Percentiles rank a stretch among this genome's conserved stretches.
phyloP scores from a whole-genome alignment of 2,329 filamentous ascomycete genomes.

The Neonectria hederae region DNA sequence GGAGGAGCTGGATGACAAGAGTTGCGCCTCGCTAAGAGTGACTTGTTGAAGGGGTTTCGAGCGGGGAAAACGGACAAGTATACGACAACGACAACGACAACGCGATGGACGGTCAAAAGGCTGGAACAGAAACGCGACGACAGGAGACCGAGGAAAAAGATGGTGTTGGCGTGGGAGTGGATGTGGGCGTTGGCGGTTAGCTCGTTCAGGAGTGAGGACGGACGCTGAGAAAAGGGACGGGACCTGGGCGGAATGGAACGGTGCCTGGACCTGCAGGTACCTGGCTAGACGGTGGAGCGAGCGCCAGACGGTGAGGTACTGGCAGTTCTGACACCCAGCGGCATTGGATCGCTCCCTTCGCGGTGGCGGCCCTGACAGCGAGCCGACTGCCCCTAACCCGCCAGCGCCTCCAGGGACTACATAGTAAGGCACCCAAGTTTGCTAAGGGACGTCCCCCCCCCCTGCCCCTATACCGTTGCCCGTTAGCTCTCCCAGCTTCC shows the following conservation, averaged over 20 bases:
- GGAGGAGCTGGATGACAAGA: conserved; percentile 21
- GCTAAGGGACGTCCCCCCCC: conserved; percentile 12
- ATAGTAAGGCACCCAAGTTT: background rate
- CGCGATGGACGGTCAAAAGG: conserved; percentile 1
- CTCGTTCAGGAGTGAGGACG: conserved; percentile 10
- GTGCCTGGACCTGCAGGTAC: background rate
- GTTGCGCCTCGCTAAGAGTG: conserved; percentile 10
- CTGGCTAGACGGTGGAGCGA: background rate
- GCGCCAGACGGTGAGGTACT: background rate
- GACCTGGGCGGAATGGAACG: background rate
- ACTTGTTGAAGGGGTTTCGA: conserved; percentile 1
- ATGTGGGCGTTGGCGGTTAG: conserved; percentile 10
- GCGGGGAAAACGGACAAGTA: conserved; percentile 12
- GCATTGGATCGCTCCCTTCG: background rate
- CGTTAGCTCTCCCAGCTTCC: conserved; percentile 16
- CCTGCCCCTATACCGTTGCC: background rate
- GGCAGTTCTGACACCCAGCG: background rate
- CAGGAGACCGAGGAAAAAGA: conserved; percentile 19
- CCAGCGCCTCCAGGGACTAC: background rate
- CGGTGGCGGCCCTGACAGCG: background rate
- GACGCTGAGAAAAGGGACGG: background rate
- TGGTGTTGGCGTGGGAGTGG: conserved; percentile 9
- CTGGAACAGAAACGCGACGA: conserved; percentile 14
- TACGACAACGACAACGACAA: background rate
- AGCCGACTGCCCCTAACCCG: background rate